Evolutionary conservation across 2,329 filamentous ascomycete species (phyloP), one percentile per base, ranked within the genome.

Genomic region (Talaromyces verruculosus): DNA sequence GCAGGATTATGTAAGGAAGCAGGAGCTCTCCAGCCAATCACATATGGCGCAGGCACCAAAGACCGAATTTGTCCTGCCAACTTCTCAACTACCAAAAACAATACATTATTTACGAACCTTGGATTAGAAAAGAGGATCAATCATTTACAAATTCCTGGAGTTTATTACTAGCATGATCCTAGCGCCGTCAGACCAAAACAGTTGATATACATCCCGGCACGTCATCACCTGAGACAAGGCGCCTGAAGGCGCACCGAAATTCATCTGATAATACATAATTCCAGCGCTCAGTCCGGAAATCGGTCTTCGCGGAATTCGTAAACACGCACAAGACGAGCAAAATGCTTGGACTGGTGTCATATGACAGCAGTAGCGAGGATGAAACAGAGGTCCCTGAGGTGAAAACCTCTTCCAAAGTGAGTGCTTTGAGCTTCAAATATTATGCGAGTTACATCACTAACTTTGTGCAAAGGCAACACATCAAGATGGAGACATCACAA

Each of bases 361-460:
- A 83, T 69, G 77, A 77, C 55, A 82, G 79, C 68, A 82, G 80
- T 69, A 80, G 78, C 67, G 80, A 81, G 53, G 80, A 82, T 64
- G 80, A 82, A 64, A 70, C 71, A 53, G 70, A 72, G 19, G 55
- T 62, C 30, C 66, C 71, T 53, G 30, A 65, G 39, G 60, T 67
- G 65, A 61, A 62, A 30, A 64, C 61, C 33, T 62, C 63, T 17
- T 28, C 55, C 19, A 71, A 76, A 71, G 76, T 78, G 71, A 58
- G 60, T 51, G 7, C 15, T 49, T 57, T 3, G 22, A 53, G 19
- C 28, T 22, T 8, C 13, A 3, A 30, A 60, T 55, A 2, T 30
- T 17, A 8, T 43, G 7, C n/a, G 22, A 10, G n/a, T 22, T 11
- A 33, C 13, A 19, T 25, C 11, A 61, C 41, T 64, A 28, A 67